Base-by-base conservation (phyloP, 2,329 filamentous ascomycete species). In the Aspergillus pseudoglaucus region DNA sequence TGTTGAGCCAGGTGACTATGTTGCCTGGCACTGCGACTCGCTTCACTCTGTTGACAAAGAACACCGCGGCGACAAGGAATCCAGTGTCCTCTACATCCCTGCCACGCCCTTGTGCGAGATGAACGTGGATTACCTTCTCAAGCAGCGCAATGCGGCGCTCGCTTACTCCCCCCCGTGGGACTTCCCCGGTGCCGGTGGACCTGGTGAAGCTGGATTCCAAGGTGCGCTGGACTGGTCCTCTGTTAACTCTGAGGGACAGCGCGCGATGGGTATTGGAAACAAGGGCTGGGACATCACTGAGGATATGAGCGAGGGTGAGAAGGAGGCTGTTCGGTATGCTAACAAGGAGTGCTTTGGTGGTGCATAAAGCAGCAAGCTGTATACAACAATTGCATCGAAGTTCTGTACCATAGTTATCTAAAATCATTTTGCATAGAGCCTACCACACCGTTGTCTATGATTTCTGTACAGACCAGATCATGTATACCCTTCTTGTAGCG, bases 61-160 rank as follows among this genome's bases (percentile, higher is more conserved):
- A 1, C 90, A 96, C 63, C 68, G 67, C 1, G 91, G 90, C 1
- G 75, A 70, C 1, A 67, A 73, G 0, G 90, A 96, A 65, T 89
- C 87, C 0, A 90, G 84, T 57, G 90, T 95, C 0, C 61, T 96
- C 50, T 96, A 96, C 60, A 95, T 96, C 47, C 90, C 90, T 0
- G 84, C 88, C 0, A 93, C 87, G 47, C 90, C 90, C 0, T 76
- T 89, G 25, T 95, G 89, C 0, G 80, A 84, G 46, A 70, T 75
- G 35, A 95, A 93, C 58, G 83, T 85, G 0, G 69, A 78, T 18
- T 93, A 90, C 61, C 73, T 91, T 1, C 75, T 70, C 1, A 76
- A 80, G 14, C 89, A 95, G 70, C 78, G 85, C 17, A 74, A 81
- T n/a, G 79, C 81, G 0, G 93, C 93, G 56, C 66, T 85, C 2